Base-by-base conservation (phyloP, 805 yeast species). In the Saccharomycopsis sp. region DNA sequence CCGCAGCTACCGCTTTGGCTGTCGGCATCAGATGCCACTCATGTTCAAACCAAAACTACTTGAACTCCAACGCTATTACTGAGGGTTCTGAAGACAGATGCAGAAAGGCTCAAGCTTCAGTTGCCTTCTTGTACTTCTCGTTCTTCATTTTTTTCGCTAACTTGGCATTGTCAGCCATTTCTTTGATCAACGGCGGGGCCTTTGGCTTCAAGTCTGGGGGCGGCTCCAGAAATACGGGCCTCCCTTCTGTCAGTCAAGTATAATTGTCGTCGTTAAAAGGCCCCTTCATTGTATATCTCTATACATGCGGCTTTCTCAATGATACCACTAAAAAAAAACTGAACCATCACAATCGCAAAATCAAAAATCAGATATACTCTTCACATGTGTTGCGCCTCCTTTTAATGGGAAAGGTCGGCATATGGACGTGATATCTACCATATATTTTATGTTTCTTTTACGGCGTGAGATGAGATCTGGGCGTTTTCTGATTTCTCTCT, bases 1-100 rank as follows among this genome's bases (percentile, higher is more conserved):
- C 98, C 53, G 98, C 89, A 64, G 98, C 91, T 67, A 84, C 96
- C 59, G 97, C 97, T 55, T 78, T 94, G 70, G 98, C 98, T 56
- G 96, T 89, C 61, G 95, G 84, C 67, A 84, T 88, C 70, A 83
- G 91, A 74, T 79, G 79, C 63, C 97, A 91, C 80, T 86, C 96
- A 47, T 92, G 99, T 80, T 60, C 77, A 65, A 87, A 90, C 83
- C 64, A 76, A 62, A 59, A 48, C 57, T 91, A 89, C 79, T 61
- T 91, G 64, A 77, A 82, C 65, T 53, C 66, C 64, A 92, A 92
- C 81, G 72, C 72, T 61, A 80, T 89, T 66, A 73, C 88, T 61
- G 89, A 89, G 77, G 95, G 96, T 64, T 78, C 85, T 50, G 68
- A 76, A 21, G 88, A 83, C 68, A 84, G 98, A 79, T 94, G 99